Evolutionary conservation across 2,329 filamentous ascomycete genomes (phyloP), one percentile per base, ranked within the genome.

Genomic region (Teratosphaeriaceae sp.): DNA sequence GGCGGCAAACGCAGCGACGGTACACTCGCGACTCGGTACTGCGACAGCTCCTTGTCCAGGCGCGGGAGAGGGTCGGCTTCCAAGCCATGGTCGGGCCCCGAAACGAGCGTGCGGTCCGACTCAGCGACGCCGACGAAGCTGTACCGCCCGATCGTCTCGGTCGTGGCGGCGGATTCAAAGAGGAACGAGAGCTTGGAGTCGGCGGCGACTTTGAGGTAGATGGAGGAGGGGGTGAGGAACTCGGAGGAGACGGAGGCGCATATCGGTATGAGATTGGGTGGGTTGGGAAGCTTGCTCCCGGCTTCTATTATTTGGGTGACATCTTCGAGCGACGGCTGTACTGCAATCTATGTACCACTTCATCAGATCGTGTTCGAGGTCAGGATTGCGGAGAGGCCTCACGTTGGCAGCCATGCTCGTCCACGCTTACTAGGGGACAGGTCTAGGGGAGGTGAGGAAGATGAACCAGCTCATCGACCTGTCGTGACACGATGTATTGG

Each of bases 81-180:
- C 43, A 83, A 79, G 53, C 89, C 88, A 78, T 94, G 85, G 47
- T 88, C 88, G 45, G 86, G 81, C 9, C 92, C 92, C 1, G 90
- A 94, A 59, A 84, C 84, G 55, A 98, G 74, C 46, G 95, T 76
- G 67, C 94, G 92, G 48, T 76, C 73, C 15, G 80, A 75, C 54
- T 82, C 78, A 74, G 86, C n/a, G n/a, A n/a, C 86, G 53, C 90
- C 90, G 47, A 98, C 78, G 67, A 98, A 98, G 71, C 88, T 95
- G 67, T 96, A 97, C 57, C 92, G 78, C 45, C 90, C 90, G 52
- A 98, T 88, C 15, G 84, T 88, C 67, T 97, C 90, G 21, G 88
- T 90, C 13, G 79, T 84, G 18, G 89, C 88, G 21, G 90, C 92
- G 58, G 88, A 95, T 69, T 98, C 92, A 65, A 95, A 94, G 37